Evolutionary conservation across 257 asterid genomes (phyloP), one percentile per base, ranked within the genome.

Genomic region (Cinchona pubescens): DNA sequence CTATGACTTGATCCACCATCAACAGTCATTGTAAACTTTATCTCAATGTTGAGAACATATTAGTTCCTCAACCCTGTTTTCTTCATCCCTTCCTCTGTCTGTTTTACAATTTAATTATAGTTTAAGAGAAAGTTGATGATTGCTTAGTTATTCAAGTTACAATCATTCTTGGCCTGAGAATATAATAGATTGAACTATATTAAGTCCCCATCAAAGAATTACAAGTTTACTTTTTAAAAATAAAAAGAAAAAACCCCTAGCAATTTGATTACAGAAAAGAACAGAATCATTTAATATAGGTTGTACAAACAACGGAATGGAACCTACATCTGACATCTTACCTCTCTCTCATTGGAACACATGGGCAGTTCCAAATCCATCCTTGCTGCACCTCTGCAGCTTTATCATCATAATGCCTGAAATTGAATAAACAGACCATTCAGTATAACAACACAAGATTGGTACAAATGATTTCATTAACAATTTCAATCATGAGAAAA

Each of bases 351-450:
- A 84, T 95, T 40, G 99, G 98, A 84, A 92, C 99, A 82, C 99
- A 95, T 3, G 98, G 99, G 49, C 90, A 87, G 49, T 87, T 87
- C 90, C 99, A 92, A 79, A 95, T n/a, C n/a, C n/a, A 95, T 16
- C 99, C 99, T 85, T 95, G 98, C 73, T 90, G 96, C 27, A 84
- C 99, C 77, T 95, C 99, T 55, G 96, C 97, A 76, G 86, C 88
- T 84, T 95, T 95, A 85, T 95, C 98, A 82, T 95, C 99, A 68
- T 95, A 92, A 75, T 87, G 88, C 86, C 90, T 87, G 83, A 73
- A 67, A 60, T 34, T 25, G 62, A 69, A 62, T 59, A 58, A 62
- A 51, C n/a, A 46, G 55, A 35, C 19, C 38, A 46, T 46, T 37
- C 6, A 66, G 32, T 25, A 58, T 11, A 58, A 15, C 15, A 25